Evolutionary conservation across 2,329 filamentous ascomycete genomes (phyloP).

Genomic region (Ophiostoma perfectum): DNA sequence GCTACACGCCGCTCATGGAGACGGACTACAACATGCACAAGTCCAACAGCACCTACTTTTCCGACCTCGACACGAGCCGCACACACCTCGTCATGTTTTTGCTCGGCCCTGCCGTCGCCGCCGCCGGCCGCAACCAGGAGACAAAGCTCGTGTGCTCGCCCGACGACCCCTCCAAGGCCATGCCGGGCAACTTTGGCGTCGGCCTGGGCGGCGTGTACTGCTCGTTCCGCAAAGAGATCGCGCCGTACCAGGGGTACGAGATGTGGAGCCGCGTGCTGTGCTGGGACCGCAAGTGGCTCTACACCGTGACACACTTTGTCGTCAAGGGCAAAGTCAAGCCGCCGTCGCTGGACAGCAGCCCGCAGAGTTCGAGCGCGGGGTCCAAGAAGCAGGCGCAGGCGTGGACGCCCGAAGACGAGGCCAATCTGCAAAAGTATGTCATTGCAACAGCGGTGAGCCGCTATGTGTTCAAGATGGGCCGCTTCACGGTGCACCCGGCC

Average conservation of each 20-base stretch:
- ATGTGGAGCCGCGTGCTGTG: slow-evolving; percentile 64
- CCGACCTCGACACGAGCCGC: slow-evolving; percentile 77
- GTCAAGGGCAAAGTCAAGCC: slow-evolving; percentile 55
- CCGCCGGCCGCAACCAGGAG: slow-evolving; percentile 44
- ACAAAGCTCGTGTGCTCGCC: slow-evolving; percentile 47
- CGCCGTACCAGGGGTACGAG: slow-evolving; percentile 63
- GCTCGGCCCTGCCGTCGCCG: slow-evolving; percentile 53
- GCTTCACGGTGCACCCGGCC: slow-evolving; percentile 79
- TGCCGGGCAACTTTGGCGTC: slow-evolving; percentile 53
- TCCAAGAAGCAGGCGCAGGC: neutral
- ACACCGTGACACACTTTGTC: slow-evolving; percentile 69
- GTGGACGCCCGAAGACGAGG: slow-evolving; percentile 34
- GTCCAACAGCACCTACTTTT: slow-evolving; percentile 67
- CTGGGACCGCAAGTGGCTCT: slow-evolving; percentile 81
- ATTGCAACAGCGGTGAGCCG: slow-evolving; percentile 69
- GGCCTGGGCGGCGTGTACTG: slow-evolving; percentile 69
- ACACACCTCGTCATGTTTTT: slow-evolving; percentile 72
- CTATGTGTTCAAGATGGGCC: slow-evolving; percentile 76
- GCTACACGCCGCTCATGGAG: slow-evolving; percentile 34
- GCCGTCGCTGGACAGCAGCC: slow-evolving; percentile 46
- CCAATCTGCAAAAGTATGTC: slow-evolving; percentile 56
- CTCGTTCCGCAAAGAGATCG: slow-evolving; percentile 68
- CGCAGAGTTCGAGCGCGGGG: slow-evolving; percentile 17
- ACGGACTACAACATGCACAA: slow-evolving; percentile 41
- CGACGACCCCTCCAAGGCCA: slow-evolving; percentile 37